Conservation (phyloP, 139 green algal species). For the Haematococcus lacustris region DNA sequence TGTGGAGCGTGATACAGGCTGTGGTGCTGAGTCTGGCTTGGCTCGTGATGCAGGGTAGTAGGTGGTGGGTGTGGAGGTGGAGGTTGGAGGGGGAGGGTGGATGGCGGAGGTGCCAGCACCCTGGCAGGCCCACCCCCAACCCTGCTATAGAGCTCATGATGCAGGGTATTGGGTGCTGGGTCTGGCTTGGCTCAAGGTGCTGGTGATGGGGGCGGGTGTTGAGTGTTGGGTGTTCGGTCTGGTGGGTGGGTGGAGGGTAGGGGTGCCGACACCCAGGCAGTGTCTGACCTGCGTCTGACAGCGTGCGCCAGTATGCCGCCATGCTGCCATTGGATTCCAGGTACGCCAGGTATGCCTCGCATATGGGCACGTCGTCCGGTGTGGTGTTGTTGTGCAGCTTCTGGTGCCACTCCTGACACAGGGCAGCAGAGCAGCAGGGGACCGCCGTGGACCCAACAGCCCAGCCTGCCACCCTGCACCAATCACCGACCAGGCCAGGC, state of each 20-base stretch:
- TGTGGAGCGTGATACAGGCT: too few relatives aligned
- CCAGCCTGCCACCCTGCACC: too few relatives aligned
- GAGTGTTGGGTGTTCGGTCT: too few relatives aligned
- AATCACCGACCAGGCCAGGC: neutral
- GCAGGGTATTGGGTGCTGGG: neutral
- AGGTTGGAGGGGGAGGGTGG: too few relatives aligned
- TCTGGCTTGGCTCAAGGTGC: neutral
- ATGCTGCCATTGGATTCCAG: slow-evolving; percentile 70
- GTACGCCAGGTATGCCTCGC: slow-evolving; percentile 76
- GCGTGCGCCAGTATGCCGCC: slow-evolving; percentile 81
- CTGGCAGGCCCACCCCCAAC: neutral
- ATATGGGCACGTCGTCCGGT: slow-evolving; percentile 73
- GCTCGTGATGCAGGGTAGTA: too few relatives aligned
- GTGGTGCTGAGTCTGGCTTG: too few relatives aligned
- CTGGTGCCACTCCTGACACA: slow-evolving; percentile 84
- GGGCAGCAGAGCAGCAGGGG: neutral
- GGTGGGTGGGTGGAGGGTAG: too few relatives aligned
- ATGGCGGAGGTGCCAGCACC: too few relatives aligned
- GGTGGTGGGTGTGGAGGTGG: too few relatives aligned
- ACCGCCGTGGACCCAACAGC: neutral
- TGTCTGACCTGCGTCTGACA: slow-evolving; percentile 58
- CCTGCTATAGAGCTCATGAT: neutral
- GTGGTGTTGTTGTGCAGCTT: slow-evolving; percentile 81
- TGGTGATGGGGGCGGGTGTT: too few relatives aligned
- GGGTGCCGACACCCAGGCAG: neutral